These are phyloP conservation scores for Geotrichum candidum DNA, from an alignment of 1,139 yeast species.

Conservation along the genomic window DNA sequence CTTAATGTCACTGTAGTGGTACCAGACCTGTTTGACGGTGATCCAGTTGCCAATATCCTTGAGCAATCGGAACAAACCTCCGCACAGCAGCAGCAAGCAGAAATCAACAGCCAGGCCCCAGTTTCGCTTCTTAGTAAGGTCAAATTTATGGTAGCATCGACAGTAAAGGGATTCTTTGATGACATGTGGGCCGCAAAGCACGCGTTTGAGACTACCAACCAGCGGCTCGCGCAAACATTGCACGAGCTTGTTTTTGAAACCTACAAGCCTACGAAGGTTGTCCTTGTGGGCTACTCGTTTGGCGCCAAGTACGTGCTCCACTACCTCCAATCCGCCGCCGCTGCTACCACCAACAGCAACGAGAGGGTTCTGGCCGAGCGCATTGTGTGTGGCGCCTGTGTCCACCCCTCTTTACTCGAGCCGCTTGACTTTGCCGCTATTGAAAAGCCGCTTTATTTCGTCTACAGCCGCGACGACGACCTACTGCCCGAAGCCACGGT, in stretches of 20 bases:
- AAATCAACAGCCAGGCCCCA: not conserved
- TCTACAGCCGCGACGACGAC: conserved; percentile 34
- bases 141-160: conserved; percentile 32
- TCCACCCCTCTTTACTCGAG: conserved; percentile 37
- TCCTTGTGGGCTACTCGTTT: conserved; percentile 38
- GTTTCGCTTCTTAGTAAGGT: conserved; percentile 30
- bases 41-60: conserved; percentile 27
- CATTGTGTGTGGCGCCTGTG: conserved; percentile 32
- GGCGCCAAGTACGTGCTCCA: conserved; percentile 37
- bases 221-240: conserved; percentile 28
- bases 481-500: conserved; percentile 27
- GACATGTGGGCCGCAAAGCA: conserved; percentile 41
- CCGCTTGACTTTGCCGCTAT: conserved; percentile 29
- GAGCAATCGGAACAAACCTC: not conserved
- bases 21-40: conserved; percentile 33
- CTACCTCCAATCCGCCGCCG: conserved; percentile 21
- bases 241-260: conserved; percentile 33
- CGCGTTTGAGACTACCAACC: conserved; percentile 32
- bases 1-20: conserved; percentile 31
- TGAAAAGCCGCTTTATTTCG: conserved; percentile 31
- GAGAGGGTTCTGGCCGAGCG: conserved; percentile 29
- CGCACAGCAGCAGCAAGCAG: not conserved
- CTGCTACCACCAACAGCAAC: conserved; percentile 23
- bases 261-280: conserved; percentile 32
- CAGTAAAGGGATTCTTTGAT: conserved; percentile 34